Evolutionary conservation across 305 asterid species (phyloP), one percentile per base, ranked within the genome.

Genomic region (Fraxinus floribunda): DNA sequence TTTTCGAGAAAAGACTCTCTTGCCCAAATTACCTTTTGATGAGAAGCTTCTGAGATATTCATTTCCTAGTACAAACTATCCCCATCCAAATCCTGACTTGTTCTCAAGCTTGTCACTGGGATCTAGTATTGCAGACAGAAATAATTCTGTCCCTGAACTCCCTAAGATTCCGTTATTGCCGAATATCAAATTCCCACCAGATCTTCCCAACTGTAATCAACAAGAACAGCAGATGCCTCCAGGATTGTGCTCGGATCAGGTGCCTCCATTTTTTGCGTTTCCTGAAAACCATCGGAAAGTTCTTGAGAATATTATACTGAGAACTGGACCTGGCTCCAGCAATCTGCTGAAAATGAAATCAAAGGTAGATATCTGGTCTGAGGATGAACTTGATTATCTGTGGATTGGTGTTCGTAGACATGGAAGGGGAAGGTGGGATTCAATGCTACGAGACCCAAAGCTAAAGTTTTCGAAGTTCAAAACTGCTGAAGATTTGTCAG

Each of bases 341-440:
- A 86, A 66, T 83, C 49, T 87, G 32, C 87, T 85, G 64, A 92
- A 87, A 79, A 91, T 83, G 90, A 91, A 88, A 75, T 26, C 92
- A 0, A 90, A 85, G 80, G 78, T 83, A 41, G 97, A 92, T 82
- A 86, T 89, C 78, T 96, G 99, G 98, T 92, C 94, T 22, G 97
- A 92, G 84, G 96, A 96, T 75, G 98, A 96, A 84, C 97, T 96
- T 64, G 98, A 96, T 86, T 88, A 88, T 82, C 95, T 94, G 29
- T 94, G 98, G 98, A 88, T 94, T 84, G 99, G 98, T n/a, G 91
- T 96, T 57, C 97, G 98, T 44, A 91, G 97, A 76, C 91, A 96
- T 77, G 98, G 98, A 41, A 88, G 89, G 84, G 95, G 97, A 26
- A 91, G 90, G 60, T 96, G 99, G 98, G 94, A 92, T 80, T 87